A percentile compares a stretch with the other conserved stretches of the same genome.
phyloP scores from a whole-genome alignment of 108 stramenopile species.

The Nitzschia palea region DNA sequence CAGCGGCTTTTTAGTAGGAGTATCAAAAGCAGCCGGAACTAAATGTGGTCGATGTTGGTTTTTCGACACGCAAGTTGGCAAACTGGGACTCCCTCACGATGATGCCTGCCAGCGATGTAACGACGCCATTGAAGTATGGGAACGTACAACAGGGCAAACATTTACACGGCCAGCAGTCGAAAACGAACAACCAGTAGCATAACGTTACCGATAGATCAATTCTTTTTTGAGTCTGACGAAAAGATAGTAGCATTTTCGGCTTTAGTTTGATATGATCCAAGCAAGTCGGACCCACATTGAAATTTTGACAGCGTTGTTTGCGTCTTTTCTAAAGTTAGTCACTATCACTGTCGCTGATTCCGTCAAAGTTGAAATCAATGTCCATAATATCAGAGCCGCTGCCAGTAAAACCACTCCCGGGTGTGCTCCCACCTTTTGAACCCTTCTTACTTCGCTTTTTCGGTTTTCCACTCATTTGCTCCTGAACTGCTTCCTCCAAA shows the following conservation, averaged over 20 bases:
- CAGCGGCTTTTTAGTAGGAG: conserved; percentile 82
- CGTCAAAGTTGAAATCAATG: conserved; percentile 19
- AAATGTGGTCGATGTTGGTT: conserved; percentile 94
- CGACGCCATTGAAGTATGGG: conserved; percentile 77
- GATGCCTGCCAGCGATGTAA: conserved; percentile 90
- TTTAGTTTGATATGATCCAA: too few species aligned
- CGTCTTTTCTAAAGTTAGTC: too few species aligned
- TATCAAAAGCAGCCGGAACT: conserved; percentile 71
- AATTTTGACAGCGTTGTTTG: too few species aligned
- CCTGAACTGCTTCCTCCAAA: conserved; percentile 74
- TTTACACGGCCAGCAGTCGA: conserved; percentile 49
- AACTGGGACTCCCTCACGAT: conserved; percentile 45
- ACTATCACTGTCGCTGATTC: conserved; percentile 21
- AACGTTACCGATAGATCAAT: too few species aligned
- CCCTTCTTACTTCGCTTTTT: conserved; percentile 39
- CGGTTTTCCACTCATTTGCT: conserved; percentile 62
- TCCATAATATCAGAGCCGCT: conserved; percentile 1
- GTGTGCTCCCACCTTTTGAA: background rate
- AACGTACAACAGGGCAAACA: conserved; percentile 54
- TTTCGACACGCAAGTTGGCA: conserved; percentile 77
- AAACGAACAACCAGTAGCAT: conserved; percentile 35
- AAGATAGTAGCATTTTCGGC: too few species aligned
- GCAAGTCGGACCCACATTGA: too few species aligned
- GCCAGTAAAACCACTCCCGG: background rate
- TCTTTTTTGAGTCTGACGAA: too few species aligned